These are phyloP conservation scores for Oleoguttula mirabilis DNA, from an alignment of 495 filamentous ascomycete genomes.

Conservation along the genomic window DNA sequence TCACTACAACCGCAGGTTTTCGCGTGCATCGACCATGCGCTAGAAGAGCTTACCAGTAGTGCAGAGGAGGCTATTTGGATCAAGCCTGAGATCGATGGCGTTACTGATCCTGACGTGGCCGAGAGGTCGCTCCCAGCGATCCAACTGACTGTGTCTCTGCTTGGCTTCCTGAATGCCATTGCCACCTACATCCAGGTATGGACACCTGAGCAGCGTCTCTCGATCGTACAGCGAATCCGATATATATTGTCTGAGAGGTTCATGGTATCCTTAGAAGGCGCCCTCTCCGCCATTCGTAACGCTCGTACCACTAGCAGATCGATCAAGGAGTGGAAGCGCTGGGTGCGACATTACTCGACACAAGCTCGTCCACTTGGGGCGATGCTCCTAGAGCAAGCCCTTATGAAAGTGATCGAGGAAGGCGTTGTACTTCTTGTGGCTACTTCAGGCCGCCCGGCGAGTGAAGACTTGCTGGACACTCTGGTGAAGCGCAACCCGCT, in stretches of 20 bases:
- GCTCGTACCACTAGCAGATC: constrained; percentile 36
- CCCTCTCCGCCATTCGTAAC: constrained; percentile 73
- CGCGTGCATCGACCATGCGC: constrained; percentile 50
- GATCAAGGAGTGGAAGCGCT: constrained; percentile 68
- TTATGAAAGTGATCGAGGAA: constrained; percentile 71
- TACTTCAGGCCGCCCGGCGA: constrained; percentile 46
- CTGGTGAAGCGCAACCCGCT: constrained; percentile 40
- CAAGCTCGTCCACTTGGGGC: constrained; percentile 72
- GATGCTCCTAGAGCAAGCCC: constrained; percentile 79
- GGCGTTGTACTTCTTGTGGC: constrained; percentile 60
- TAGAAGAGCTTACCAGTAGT: constrained; percentile 32
- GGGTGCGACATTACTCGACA: constrained; percentile 67
- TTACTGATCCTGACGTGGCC: constrained; percentile 36
- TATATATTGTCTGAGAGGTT: constrained; percentile 70
- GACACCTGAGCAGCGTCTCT: constrained; percentile 55
- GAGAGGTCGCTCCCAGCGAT: constrained; percentile 50
- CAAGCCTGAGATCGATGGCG: constrained; percentile 36
- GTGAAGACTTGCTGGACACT: constrained; percentile 57
- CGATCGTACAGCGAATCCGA: constrained; percentile 54
- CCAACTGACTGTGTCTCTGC: constrained; percentile 63
- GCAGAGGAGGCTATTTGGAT: constrained; percentile 30
- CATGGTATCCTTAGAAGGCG: constrained; percentile 69
- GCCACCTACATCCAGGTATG: constrained; percentile 68
- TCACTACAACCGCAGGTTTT: constrained; percentile 50
- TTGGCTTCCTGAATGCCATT: constrained; percentile 77